Conservation (phyloP, 257 asterid genomes). For the Salvia rosmarinus region DNA sequence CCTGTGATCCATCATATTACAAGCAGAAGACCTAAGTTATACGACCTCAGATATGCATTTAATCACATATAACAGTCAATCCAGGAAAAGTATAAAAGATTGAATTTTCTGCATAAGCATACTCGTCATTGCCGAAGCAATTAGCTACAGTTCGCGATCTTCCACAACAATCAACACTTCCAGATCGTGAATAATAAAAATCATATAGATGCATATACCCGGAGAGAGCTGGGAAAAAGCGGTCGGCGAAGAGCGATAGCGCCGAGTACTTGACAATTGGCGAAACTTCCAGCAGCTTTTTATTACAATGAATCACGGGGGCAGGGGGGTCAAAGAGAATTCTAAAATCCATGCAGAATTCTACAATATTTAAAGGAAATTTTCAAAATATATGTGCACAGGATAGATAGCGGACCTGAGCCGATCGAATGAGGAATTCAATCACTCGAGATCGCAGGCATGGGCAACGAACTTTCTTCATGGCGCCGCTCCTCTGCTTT, state of each 20-base stretch:
- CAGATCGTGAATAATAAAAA: not conserved
- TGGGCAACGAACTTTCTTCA: constrained; percentile 42
- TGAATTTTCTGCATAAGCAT: not conserved
- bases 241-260: constrained; percentile 68
- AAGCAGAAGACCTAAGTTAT: constrained; percentile 11
- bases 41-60: constrained; percentile 1
- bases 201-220: constrained; percentile 33
- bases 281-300: constrained; percentile 54
- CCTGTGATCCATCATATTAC: not conserved
- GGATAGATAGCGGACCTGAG: constrained; percentile 35
- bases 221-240: constrained; percentile 69
- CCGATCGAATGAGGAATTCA: constrained; percentile 54
- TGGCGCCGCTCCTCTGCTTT: constrained; percentile 16
- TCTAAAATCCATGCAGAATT: not conserved
- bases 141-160: constrained; percentile 1
- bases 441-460: constrained; percentile 50
- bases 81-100: not conserved
- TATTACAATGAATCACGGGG: not conserved
- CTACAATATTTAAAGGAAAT: not conserved
- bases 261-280: constrained; percentile 83
- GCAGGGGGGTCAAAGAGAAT: not conserved
- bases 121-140: not conserved
- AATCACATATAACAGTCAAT: constrained; percentile 21
- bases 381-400: not conserved
- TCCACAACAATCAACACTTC: constrained; percentile 16